Evolutionary conservation across 2,329 filamentous ascomycete genomes (phyloP).

Genomic region (Verticillium tricorpus): DNA sequence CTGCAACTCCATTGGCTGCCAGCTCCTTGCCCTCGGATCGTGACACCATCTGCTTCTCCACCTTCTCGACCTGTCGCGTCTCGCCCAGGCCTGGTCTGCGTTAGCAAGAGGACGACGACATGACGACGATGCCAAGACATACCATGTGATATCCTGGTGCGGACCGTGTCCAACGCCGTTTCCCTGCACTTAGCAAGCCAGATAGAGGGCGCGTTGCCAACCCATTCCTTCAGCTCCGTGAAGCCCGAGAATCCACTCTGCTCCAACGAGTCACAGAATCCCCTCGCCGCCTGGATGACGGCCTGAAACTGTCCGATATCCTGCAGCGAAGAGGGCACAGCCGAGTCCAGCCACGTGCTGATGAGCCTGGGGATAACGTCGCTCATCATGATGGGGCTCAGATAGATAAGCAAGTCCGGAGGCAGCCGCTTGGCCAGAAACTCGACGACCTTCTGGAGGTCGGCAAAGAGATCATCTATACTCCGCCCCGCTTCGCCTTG

Average conservation of each 20-base stretch:
- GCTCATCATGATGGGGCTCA: slow-evolving; percentile 69
- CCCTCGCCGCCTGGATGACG: slow-evolving; percentile 58
- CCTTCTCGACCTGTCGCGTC: slow-evolving; percentile 69
- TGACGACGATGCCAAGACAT: not conserved
- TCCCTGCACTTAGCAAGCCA: slow-evolving; percentile 87
- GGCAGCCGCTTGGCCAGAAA: slow-evolving; percentile 52
- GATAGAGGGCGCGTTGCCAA: slow-evolving; percentile 69
- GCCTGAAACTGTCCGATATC: slow-evolving; percentile 69
- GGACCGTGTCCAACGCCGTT: slow-evolving; percentile 68
- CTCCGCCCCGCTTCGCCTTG: slow-evolving; percentile 37
- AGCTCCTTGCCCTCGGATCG: slow-evolving; percentile 62
- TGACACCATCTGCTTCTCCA: slow-evolving; percentile 78
- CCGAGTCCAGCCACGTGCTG: slow-evolving; percentile 67
- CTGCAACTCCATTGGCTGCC: slow-evolving; percentile 43
- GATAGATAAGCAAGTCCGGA: slow-evolving; percentile 46
- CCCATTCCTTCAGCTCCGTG: slow-evolving; percentile 71
- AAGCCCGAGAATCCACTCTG: slow-evolving; percentile 58
- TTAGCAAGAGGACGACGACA: not conserved
- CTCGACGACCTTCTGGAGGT: slow-evolving; percentile 45
- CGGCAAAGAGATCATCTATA: slow-evolving; percentile 46
- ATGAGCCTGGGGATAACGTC: slow-evolving; percentile 65
- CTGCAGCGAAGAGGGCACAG: slow-evolving; percentile 69
- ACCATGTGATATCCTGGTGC: slow-evolving; percentile 62
- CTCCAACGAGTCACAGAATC: slow-evolving; percentile 61
- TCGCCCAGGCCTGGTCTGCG: slow-evolving; percentile 43